Conservation (phyloP, 2,329 filamentous ascomycete species). For the Drechmeria coniospora region DNA sequence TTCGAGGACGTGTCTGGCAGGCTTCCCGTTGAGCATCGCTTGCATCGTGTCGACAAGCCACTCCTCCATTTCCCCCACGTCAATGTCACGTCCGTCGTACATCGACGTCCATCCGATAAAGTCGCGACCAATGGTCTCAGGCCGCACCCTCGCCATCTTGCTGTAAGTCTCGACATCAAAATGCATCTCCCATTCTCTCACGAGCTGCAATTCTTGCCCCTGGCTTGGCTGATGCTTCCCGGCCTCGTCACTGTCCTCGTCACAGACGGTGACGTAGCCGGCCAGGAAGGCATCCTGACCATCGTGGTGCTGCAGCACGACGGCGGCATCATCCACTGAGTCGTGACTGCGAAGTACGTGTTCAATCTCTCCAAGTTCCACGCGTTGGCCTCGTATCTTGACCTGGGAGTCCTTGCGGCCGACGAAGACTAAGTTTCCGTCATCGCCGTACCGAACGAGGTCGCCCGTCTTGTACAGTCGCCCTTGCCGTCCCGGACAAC, state of each 20-base stretch:
- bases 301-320: conserved; percentile 3
- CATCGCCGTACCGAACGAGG: conserved; percentile 10
- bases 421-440: conserved; percentile 13
- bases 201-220: conserved; percentile 1
- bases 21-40: conserved; percentile 6
- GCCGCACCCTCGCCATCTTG: not conserved
- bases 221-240: not conserved
- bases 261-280: conserved; percentile 5
- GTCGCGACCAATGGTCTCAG: conserved; percentile 7
- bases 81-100: conserved; percentile 14
- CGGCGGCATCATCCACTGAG: conserved; percentile 7
- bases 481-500: conserved; percentile 16
- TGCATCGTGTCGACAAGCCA: conserved; percentile 16
- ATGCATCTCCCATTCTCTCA: not conserved
- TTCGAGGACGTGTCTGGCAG: conserved; percentile 10
- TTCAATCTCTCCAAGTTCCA: conserved; percentile 24
- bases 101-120: conserved; percentile 17
- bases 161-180: not conserved
- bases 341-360: conserved; percentile 4
- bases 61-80: conserved; percentile 14
- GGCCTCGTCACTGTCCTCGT: not conserved
- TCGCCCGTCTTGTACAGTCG: conserved; percentile 22
- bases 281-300: conserved; percentile 3
- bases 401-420: conserved; percentile 30
- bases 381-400: conserved; percentile 34